phyloP scores from a whole-genome alignment of 495 filamentous ascomycete species.

The Umbilicaria muhlenbergii region DNA sequence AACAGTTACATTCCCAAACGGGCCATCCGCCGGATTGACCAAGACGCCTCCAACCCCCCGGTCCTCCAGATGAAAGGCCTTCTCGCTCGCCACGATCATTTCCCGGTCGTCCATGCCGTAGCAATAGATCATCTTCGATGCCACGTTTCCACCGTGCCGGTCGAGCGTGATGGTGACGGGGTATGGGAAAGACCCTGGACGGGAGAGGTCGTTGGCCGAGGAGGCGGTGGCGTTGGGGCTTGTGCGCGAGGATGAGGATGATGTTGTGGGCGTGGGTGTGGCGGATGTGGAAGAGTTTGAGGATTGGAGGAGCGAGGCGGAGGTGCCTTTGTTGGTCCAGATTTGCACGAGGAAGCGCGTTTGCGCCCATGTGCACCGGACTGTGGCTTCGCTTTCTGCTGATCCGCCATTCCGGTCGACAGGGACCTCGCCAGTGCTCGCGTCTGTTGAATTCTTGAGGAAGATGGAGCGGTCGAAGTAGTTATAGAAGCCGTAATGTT shows the following conservation, averaged over 20 bases:
- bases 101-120: conserved; percentile 42
- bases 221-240: conserved; percentile 20
- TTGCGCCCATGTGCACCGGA: conserved; percentile 63
- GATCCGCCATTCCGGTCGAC: conserved; percentile 53
- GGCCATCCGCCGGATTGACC: conserved; percentile 39
- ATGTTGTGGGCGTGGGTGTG: conserved; percentile 6
- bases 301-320: conserved; percentile 24
- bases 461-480: conserved; percentile 87
- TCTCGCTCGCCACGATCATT: conserved; percentile 33
- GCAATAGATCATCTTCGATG: conserved; percentile 54
- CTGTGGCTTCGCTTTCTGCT: conserved; percentile 38
- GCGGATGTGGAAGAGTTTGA: conserved; percentile 3
- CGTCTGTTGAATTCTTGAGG: conserved; percentile 35
- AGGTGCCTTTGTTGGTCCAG: conserved; percentile 52
- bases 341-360: conserved; percentile 83
- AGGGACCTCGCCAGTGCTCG: conserved; percentile 23
- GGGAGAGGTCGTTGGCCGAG: conserved; percentile 36
- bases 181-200: conserved; percentile 71
- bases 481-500: conserved; percentile 89
- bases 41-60: conserved; percentile 41
- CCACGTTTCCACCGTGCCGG: conserved; percentile 53
- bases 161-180: conserved; percentile 70
- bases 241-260: conserved; percentile 6
- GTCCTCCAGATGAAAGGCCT: conserved; percentile 40
- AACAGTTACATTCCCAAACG: conserved; percentile 22